Evolutionary conservation across 179 eudicot species (phyloP).

Genomic region (Carnegiea gigantea): DNA sequence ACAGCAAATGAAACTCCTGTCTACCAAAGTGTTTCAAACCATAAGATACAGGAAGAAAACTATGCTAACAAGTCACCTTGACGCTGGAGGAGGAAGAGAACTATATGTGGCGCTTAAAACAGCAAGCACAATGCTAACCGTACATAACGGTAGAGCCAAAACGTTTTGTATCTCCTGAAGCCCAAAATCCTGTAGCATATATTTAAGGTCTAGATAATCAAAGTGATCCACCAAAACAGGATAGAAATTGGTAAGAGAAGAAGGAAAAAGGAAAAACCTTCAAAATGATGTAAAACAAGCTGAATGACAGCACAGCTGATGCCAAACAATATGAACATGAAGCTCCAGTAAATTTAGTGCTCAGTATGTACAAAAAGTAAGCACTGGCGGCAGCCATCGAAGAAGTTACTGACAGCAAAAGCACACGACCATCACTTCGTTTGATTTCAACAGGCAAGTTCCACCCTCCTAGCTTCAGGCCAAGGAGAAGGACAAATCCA

Average conservation of each 20-base stretch:
- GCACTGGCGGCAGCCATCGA: constrained; percentile 94
- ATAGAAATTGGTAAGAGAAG: background rate
- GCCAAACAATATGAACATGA: constrained; percentile 77
- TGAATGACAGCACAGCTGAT: constrained; percentile 72
- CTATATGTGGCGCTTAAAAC: constrained; percentile 60
- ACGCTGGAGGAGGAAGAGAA: constrained; percentile 43
- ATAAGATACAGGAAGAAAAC: background rate
- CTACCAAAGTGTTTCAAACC: background rate
- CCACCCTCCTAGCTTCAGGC: constrained; percentile 63
- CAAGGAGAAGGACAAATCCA: constrained; percentile 62
- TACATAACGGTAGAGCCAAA: constrained; percentile 59
- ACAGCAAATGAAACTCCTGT: background rate
- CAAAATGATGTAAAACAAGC: constrained; percentile 62
- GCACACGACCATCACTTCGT: constrained; percentile 54
- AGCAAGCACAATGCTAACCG: constrained; percentile 64
- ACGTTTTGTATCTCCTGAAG: constrained; percentile 53
- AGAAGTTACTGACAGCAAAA: constrained; percentile 65
- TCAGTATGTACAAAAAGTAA: constrained; percentile 77
- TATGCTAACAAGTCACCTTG: constrained; percentile 45
- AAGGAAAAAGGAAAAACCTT: constrained; percentile 48
- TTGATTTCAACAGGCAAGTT: constrained; percentile 50
- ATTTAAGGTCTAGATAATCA: constrained; percentile 9
- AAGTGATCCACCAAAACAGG: background rate
- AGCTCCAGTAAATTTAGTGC: constrained; percentile 70
- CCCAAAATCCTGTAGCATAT: constrained; percentile 61